Evolutionary conservation across 176 grass and related monocot species (phyloP), one percentile per base, ranked within the genome.

Genomic region (Carex cristatella): DNA sequence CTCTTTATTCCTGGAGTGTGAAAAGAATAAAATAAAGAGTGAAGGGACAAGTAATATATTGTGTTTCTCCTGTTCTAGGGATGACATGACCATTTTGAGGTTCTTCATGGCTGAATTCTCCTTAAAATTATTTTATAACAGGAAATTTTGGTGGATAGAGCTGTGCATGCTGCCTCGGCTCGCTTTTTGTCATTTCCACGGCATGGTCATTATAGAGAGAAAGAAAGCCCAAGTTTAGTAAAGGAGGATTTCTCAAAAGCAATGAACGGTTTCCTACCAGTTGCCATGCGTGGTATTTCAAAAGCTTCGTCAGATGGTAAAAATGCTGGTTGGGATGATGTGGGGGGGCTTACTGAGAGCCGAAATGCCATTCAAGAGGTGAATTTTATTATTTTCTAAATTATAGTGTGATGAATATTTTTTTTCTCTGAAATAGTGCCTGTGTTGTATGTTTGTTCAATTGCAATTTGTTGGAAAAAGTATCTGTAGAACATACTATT

Each of bases 81-180:
- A 78, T 78, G 49, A 78, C 74, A 78, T 57, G 30, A 57, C 5
- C 33, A 55, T 56, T 78, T 76, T 46, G 9, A 38, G 15, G 18
- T 79, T 82, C 82, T 31, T 66, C 65, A 66, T 56, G 55, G 38
- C 31, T 75, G 54, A 16, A 31, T 65, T 66, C 88, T 85, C 65
- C 79, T 61, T 48, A 42, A 59, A n/a, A 71, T 57, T 51, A 56
- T 74, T 68, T 48, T 55, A 76, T 80, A 79, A 35, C 89, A 98
- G 95, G 93, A 90, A 88, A 90, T 92, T 86, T 89, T 98, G 93
- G 95, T 98, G 84, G 91, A 90, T 90, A 94, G 93, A 79, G 91
- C 95, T 91, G 89, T 94, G 64, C 91, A 92, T 33, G 89, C 93
- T 90, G 95, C 92, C 82, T 88, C 87, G 7, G 70, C 83, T 86